Evolutionary conservation across 768 basidiomycete genomes (phyloP).

Genomic region (Tricholoma saponaceum): DNA sequence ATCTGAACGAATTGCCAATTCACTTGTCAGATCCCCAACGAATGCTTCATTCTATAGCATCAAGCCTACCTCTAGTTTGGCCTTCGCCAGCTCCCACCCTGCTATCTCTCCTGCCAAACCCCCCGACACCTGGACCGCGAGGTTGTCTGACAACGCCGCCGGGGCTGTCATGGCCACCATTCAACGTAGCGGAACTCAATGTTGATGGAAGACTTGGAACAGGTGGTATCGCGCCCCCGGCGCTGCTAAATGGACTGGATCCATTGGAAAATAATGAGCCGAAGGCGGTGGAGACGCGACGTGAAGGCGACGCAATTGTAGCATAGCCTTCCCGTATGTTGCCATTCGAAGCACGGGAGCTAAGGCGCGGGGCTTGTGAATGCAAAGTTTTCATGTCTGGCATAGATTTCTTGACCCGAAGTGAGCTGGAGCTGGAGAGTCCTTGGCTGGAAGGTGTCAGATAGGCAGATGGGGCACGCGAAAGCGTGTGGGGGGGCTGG

Average conservation of each 20-base stretch:
- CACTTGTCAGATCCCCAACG: slow-evolving; percentile 69
- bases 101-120: slow-evolving; percentile 71
- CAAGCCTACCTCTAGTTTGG: slow-evolving; percentile 65
- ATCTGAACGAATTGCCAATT: slow-evolving; percentile 36
- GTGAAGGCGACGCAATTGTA: slow-evolving; percentile 79
- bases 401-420: slow-evolving; percentile 98
- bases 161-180: slow-evolving; percentile 40
- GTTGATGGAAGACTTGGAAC: slow-evolving; percentile 72
- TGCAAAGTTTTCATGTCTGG: slow-evolving; percentile 92
- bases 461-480: slow-evolving; percentile 80
- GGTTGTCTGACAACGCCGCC: slow-evolving; percentile 78
- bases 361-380: slow-evolving; percentile 72
- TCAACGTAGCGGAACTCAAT: slow-evolving; percentile 41
- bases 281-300: slow-evolving; percentile 70
- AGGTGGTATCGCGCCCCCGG: slow-evolving; percentile 54
- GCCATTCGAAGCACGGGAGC: slow-evolving; percentile 79
- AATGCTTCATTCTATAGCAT: slow-evolving; percentile 79
- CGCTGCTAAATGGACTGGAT: slow-evolving; percentile 32
- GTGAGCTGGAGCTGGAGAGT: slow-evolving; percentile 47
- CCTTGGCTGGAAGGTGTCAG: slow-evolving; percentile 52
- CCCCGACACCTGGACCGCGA: slow-evolving; percentile 73
- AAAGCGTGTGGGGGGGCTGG: slow-evolving; percentile 62
- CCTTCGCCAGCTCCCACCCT: slow-evolving; percentile 43
- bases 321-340: slow-evolving; percentile 87
- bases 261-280: slow-evolving; percentile 65